Percentiles rank a stretch among this genome's conserved stretches.
These are phyloP conservation scores for Collybia nuda DNA, from an alignment of 768 basidiomycete genomes.

Conservation along the genomic window DNA sequence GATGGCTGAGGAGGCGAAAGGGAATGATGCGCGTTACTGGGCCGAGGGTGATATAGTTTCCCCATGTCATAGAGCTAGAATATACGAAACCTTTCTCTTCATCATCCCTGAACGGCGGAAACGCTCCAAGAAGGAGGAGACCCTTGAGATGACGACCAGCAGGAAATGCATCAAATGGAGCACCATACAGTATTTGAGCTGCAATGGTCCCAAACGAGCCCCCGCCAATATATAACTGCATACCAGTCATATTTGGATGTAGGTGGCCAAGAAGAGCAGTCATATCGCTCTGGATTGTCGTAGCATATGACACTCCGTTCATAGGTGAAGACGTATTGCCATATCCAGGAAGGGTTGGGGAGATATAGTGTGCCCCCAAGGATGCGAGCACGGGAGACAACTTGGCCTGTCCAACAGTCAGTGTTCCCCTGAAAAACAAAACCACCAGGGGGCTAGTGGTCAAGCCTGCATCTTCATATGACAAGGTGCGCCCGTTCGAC, in stretches of 20 bases:
- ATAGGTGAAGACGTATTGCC: slow-evolving; percentile 39
- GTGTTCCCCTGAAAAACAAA: slow-evolving; percentile 40
- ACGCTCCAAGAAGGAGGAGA: slow-evolving; percentile 36
- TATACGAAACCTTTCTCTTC: slow-evolving; percentile 28
- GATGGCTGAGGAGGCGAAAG: slow-evolving; percentile 24
- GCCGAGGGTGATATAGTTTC: slow-evolving; percentile 37
- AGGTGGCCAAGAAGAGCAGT: slow-evolving; percentile 38
- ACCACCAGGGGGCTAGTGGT: slow-evolving; percentile 33
- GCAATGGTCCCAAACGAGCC: slow-evolving; percentile 47
- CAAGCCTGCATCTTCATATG: slow-evolving; percentile 37
- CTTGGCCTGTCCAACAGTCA: neutral
- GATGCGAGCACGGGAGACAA: slow-evolving; percentile 16
- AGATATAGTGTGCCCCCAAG: slow-evolving; percentile 30
- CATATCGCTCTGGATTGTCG: slow-evolving; percentile 34
- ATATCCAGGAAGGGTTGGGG: slow-evolving; percentile 49
- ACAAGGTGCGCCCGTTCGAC: slow-evolving; percentile 33
- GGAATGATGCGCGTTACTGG: slow-evolving; percentile 33
- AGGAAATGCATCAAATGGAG: slow-evolving; percentile 44
- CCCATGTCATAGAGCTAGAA: slow-evolving; percentile 35
- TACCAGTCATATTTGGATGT: slow-evolving; percentile 30
- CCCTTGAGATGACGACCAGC: slow-evolving; percentile 39
- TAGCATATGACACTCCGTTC: slow-evolving; percentile 26
- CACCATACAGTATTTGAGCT: slow-evolving; percentile 50
- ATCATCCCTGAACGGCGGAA: slow-evolving; percentile 39
- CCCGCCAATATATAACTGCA: slow-evolving; percentile 42